Evolutionary conservation across 2,329 filamentous ascomycete genomes (phyloP), one percentile per base, ranked within the genome.

Genomic region (Xylariaceae sp.): DNA sequence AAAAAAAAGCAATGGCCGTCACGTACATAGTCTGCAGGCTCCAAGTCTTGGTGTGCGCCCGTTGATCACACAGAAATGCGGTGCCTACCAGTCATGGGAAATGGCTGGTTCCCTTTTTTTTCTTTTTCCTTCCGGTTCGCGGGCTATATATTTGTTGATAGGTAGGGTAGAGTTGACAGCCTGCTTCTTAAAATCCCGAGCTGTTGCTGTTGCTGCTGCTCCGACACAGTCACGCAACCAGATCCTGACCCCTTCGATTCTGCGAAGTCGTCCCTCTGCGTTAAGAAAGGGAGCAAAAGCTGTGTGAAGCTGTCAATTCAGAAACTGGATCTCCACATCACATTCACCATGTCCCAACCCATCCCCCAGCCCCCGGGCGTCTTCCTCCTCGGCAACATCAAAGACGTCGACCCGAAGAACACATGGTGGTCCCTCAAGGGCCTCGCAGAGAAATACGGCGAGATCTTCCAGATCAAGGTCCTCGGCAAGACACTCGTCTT

Each of bases 291-390:
- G 11, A 41, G 37, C 37, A 41, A 41, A 41, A 41, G 11, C 37
- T 9, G 37, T 30, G 23, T 30, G 23, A 30, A 50, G 10, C 49
- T 13, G 10, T n/a, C 23, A 8, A 51, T 2, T 35, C 23, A 10
- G 1, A 4, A 51, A 35, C 37, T 30, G 9, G 11, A 41, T 10
- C 37, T 2, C 23, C 8, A 41, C 37, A 41, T 8, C 56, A 18
- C 11, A 56, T 57, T 13, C 45, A 59, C 23, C 49, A 75, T 75
- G 80, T 72, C 79, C 35, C 73, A 72, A 11, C 75, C 77, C 8
- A 82, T 83, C 52, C 81, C 81, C 10, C 74, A 76, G 56, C 81
- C 81, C 2, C 76, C 76, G 1, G 79, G 78, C 8, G 66, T 81
- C 23, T 80, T 80, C 1, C 62, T 83, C 23, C 64, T 83, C 30